phyloP scores from a whole-genome alignment of 768 basidiomycete genomes.

The Tubosaeta sp. region DNA sequence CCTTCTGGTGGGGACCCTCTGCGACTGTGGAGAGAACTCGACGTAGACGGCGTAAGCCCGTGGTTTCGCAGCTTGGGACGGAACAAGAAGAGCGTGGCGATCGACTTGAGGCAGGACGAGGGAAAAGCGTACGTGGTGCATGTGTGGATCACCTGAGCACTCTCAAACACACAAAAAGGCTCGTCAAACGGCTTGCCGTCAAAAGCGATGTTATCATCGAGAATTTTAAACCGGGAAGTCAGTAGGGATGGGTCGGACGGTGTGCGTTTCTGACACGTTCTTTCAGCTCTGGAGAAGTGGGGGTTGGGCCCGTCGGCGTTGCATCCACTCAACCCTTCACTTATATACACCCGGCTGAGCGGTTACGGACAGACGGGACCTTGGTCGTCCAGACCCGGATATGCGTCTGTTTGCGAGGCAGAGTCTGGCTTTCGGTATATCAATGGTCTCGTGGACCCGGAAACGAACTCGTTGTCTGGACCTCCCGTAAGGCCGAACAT shows the following conservation, averaged over 20 bases:
- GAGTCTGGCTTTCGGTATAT: conserved; percentile 73
- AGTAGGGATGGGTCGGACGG: conserved; percentile 12
- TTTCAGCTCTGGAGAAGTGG: conserved; percentile 68
- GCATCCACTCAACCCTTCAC: conserved; percentile 72
- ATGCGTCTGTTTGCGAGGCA: conserved; percentile 72
- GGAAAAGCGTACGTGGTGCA: conserved; percentile 43
- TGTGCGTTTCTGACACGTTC: neutral
- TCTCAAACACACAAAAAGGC: conserved; percentile 31
- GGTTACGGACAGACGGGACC: conserved; percentile 76
- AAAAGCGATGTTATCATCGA: conserved; percentile 66
- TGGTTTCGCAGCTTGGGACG: conserved; percentile 71
- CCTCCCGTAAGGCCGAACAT: conserved; percentile 70
- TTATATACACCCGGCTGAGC: conserved; percentile 87
- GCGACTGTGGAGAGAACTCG: conserved; percentile 67
- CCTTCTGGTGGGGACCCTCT: conserved; percentile 62
- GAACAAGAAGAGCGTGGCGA: conserved; percentile 72
- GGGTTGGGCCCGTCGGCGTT: conserved; percentile 53
- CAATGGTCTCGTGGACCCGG: conserved; percentile 58
- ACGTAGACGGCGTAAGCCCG: conserved; percentile 65
- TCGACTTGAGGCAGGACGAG: conserved; percentile 56
- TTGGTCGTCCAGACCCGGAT: conserved; percentile 66
- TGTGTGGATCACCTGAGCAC: neutral
- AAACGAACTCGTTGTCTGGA: conserved; percentile 50
- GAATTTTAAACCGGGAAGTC: conserved; percentile 75
- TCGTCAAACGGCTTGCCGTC: conserved; percentile 57